Evolutionary conservation across 257 asterid genomes (phyloP).

Genomic region (Thymus mandschuricus): DNA sequence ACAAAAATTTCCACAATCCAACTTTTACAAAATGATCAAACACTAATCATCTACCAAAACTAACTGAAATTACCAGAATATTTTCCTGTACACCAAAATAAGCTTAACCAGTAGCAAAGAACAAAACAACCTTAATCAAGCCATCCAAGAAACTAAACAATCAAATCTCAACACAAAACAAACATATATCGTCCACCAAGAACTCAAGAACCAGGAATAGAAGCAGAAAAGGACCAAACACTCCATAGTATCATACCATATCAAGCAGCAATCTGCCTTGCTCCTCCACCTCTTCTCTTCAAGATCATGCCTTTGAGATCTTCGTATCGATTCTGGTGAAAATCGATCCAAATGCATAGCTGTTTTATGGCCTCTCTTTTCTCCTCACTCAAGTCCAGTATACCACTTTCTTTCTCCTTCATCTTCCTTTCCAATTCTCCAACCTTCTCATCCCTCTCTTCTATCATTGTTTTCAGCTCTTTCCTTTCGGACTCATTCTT

Average conservation of each 20-base stretch:
- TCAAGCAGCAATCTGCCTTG: constrained; percentile 53
- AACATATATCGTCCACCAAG: constrained; percentile 16
- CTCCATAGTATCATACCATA: not conserved
- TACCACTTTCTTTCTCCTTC: constrained; percentile 59
- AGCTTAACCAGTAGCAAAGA: constrained; percentile 1
- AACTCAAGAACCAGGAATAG: constrained; percentile 25
- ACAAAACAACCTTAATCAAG: constrained; percentile 22
- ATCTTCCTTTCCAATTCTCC: constrained; percentile 49
- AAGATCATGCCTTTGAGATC: constrained; percentile 56
- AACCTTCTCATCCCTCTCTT: constrained; percentile 52
- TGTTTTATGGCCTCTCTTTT: constrained; percentile 77
- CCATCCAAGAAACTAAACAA: not conserved
- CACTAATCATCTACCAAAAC: constrained; percentile 22
- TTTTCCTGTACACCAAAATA: constrained; percentile 40
- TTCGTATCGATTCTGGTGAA: constrained; percentile 59
- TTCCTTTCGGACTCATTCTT: constrained; percentile 49
- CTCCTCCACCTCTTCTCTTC: constrained; percentile 48
- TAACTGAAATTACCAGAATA: constrained; percentile 28
- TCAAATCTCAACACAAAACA: constrained; percentile 8
- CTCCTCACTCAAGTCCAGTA: constrained; percentile 66
- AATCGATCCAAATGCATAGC: constrained; percentile 73
- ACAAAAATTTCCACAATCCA: constrained; percentile 29
- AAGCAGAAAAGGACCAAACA: constrained; percentile 13
- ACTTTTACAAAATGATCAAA: constrained; percentile 22
- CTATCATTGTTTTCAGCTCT: constrained; percentile 43